Evolutionary conservation across 2,329 filamentous ascomycete genomes (phyloP), one percentile per base, ranked within the genome.

Genomic region (Fusarium incarnatum): DNA sequence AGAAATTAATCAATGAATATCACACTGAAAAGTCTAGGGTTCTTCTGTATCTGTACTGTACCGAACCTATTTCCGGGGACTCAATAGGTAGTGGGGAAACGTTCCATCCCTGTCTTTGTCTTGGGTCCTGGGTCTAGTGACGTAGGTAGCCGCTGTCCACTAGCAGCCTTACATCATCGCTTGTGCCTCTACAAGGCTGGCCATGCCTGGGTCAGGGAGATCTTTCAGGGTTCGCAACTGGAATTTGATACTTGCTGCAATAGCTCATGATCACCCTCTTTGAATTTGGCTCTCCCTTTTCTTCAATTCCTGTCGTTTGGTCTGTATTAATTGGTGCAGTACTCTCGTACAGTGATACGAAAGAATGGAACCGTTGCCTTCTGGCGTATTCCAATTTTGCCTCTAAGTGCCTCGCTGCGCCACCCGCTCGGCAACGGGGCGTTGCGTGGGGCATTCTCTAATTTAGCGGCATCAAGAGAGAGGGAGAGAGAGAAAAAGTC

Each of bases 151-250:
- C 65, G 65, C 53, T 68, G 60, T 71, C 53, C 49, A 41, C 56
- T 59, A 68, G 44, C 56, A 56, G 65, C 65, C 68, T 72, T 72
- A 72, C 68, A 71, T 71, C 68, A 71, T 71, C 64, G 62, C 56
- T 42, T 34, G 56, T 66, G 53, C 49, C 57, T 49, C 30, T 42
- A 52, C 59, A 65, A 56, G 67, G 67, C 62, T 70, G 66, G 67
- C 30, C 65, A 52, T 48, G 37, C 48, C 46, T 30, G 40, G 34
- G 27, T 52, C 18, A 18, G 34, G 32, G 18, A 53, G n/a, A 40
- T 42, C 11, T 11, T 62, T 8, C 64, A 64, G 41, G 58, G 49
- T 57, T 64, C 16, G 40, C 41, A 13, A 60, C 45, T 45, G 42
- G 42, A 46, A 62, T 52, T 55, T 20, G 47, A 25, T 45, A 56